A percentile compares a stretch with the other conserved stretches of the same genome.
phyloP scores from a whole-genome alignment of 345 rosid species.

The Streptanthus diversifolius region DNA sequence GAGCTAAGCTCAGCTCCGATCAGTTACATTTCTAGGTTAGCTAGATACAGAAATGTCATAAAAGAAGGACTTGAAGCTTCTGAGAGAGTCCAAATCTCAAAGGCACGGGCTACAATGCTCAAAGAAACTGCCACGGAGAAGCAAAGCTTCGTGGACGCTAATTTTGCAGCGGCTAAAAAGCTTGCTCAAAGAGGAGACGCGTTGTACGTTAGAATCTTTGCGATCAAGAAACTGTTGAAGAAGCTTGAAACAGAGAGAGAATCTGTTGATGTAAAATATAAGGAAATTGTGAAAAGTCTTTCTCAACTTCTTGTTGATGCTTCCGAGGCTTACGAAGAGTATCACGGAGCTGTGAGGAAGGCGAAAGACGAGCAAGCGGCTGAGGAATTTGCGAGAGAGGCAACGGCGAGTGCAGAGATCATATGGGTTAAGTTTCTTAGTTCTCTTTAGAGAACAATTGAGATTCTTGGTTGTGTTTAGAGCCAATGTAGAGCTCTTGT shows the following conservation, averaged over 20 bases:
- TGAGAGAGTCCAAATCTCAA: slow-evolving; percentile 20
- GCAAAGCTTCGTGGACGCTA: slow-evolving; percentile 18
- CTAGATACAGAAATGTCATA: slow-evolving; percentile 27
- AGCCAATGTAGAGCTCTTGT: slow-evolving; percentile 14
- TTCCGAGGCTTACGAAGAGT: slow-evolving; percentile 32
- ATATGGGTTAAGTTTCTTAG: slow-evolving; percentile 34
- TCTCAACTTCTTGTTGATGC: slow-evolving; percentile 27
- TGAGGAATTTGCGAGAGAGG: slow-evolving; percentile 30
- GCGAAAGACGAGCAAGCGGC: slow-evolving; percentile 33
- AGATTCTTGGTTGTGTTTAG: slow-evolving; percentile 13
- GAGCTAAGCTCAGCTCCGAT: slow-evolving; percentile 29
- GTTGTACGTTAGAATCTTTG: slow-evolving; percentile 27
- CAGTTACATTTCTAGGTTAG: slow-evolving; percentile 32
- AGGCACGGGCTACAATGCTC: slow-evolving; percentile 11
- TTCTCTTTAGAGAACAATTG: slow-evolving; percentile 28
- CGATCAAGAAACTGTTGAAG: slow-evolving; percentile 30
- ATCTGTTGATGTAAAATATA: slow-evolving; percentile 7
- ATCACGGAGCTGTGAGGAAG: slow-evolving; percentile 21
- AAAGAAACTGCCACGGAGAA: slow-evolving; percentile 24
- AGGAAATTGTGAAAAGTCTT: slow-evolving; percentile 1
- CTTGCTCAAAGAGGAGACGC: slow-evolving; percentile 27
- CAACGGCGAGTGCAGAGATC: slow-evolving; percentile 23
- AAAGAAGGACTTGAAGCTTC: slow-evolving; percentile 34
- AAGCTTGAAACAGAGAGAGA: slow-evolving; percentile 20
- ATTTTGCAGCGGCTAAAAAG: slow-evolving; percentile 17